Percentiles rank a stretch among this genome's conserved stretches.
phyloP scores from a whole-genome alignment of 108 stramenopile genomes.

The Fistulifera solaris region DNA sequence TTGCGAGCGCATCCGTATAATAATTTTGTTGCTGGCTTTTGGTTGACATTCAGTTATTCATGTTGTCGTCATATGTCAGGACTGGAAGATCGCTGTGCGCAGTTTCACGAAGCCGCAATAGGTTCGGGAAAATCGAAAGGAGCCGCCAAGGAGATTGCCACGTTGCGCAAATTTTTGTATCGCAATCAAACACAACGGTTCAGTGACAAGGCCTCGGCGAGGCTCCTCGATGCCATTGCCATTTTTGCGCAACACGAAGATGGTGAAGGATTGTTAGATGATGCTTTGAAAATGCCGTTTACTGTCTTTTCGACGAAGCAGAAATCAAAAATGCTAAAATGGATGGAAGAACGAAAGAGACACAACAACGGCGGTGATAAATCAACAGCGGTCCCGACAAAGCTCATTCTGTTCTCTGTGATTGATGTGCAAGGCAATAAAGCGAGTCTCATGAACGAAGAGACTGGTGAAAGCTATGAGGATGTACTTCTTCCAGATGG shows the following conservation, averaged over 20 bases:
- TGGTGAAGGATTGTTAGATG: conserved; percentile 17
- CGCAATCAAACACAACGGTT: conserved; percentile 21
- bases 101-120: conserved; percentile 22
- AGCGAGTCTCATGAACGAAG: conserved; percentile 16
- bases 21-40: too few relatives aligned
- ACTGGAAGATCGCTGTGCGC: conserved; percentile 19
- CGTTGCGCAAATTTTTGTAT: conserved; percentile 20
- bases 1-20: too few relatives aligned
- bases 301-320: conserved; percentile 20
- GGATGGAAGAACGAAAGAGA: conserved; percentile 14
- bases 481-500: conserved; percentile 11
- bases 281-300: conserved; percentile 21
- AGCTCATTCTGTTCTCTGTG: conserved; percentile 4
- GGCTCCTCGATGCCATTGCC: conserved; percentile 20
- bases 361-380: neutral
- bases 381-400: neutral
- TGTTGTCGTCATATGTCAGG: neutral
- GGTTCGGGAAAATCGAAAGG: conserved; percentile 22
- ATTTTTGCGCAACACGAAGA: conserved; percentile 12
- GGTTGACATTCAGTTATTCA: too few relatives aligned
- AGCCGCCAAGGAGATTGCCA: conserved; percentile 14
- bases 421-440: conserved; percentile 11
- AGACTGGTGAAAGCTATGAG: conserved; percentile 16
- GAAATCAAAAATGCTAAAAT: conserved; percentile 22
- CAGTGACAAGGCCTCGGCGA: conserved; percentile 18